Conservation (phyloP, 2,329 filamentous ascomycete species). For the Salinomyces thailandicus region DNA sequence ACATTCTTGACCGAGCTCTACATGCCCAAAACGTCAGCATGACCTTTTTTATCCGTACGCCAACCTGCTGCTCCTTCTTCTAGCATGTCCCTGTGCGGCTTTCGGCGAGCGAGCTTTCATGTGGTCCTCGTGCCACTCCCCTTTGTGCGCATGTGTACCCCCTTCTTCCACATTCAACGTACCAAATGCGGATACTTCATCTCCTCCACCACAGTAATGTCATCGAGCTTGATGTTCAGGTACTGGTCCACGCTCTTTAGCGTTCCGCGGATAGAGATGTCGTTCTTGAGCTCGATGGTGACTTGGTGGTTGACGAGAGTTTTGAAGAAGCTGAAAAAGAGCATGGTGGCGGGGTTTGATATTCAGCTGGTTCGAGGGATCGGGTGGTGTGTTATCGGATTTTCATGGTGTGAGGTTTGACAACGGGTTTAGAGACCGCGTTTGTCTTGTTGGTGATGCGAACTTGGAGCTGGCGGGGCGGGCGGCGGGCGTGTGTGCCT, state of each 20-base stretch:
- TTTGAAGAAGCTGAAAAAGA: conserved; percentile 61
- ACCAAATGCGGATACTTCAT: conserved; percentile 90
- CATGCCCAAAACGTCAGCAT: conserved; percentile 6
- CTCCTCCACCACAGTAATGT: conserved; percentile 86
- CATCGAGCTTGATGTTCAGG: conserved; percentile 97
- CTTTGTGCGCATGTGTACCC: background rate
- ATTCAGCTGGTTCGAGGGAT: too few relatives aligned
- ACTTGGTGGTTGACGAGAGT: conserved; percentile 95
- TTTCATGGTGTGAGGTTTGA: too few relatives aligned
- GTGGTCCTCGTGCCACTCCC: background rate
- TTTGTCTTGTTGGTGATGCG: too few relatives aligned
- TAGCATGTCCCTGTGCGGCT: too few relatives aligned
- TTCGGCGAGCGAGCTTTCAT: too few relatives aligned
- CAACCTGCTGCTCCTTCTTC: background rate
- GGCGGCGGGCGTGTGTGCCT: too few relatives aligned
- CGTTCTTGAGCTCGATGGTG: conserved; percentile 98
- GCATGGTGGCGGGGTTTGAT: conserved; percentile 17
- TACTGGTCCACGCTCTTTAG: conserved; percentile 98
- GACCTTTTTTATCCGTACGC: too few relatives aligned
- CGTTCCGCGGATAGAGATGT: conserved; percentile 90
- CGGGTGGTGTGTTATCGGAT: too few relatives aligned
- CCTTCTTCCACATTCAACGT: conserved; percentile 19
- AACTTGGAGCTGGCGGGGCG: too few relatives aligned
- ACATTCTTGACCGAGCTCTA: conserved; percentile 83
- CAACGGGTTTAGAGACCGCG: too few relatives aligned